Evolutionary conservation across 73 alveolate species (phyloP), one percentile per base, ranked within the genome.

Genomic region (Diophrys appendiculata): DNA sequence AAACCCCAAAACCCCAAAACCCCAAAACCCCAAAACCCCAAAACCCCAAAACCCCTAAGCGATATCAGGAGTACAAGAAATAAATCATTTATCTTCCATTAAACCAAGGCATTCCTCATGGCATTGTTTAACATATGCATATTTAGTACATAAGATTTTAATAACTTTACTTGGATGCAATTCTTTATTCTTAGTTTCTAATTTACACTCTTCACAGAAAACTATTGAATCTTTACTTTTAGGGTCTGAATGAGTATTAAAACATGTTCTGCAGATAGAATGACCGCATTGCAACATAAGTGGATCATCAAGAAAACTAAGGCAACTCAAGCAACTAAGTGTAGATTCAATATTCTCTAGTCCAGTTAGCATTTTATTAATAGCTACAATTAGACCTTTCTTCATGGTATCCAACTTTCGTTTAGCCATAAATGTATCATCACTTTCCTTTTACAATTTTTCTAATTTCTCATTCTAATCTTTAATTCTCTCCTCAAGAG

Each of bases 171-270:
- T 52, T 65, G 80, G 90, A 67, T 75, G 72, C 30, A 87, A 77
- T 25, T 74, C 78, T 52, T 87, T 87, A 52, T 87, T 87, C 73
- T 87, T 87, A 14, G 94, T 87, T 54, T 87, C 94, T 14, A 87
- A 64, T 69, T 87, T 87, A 76, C 94, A 87, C 64, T 87, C 94
- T 81, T 87, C 94, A 53, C 94, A 87, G 68, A 87, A 87, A 18
- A 87, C 94, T 1, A 87, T 54, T 23, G 94, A 87, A 69, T 87
- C 94, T 43, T 80, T 80, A 33, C 94, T 87, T 29, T 87, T 87
- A 28, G 94, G 94, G 72, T 87, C 94, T 3, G 94, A 87, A 65
- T 87, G 94, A 22, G 90, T 87, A 11, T 73, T 64, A 52, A 87
- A 87, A 55, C 94, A 87, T 80, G 54, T 27, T 52, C 24, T 43